Conservation (phyloP, 129 eudicot species). For the Ambrosia trifida region DNA sequence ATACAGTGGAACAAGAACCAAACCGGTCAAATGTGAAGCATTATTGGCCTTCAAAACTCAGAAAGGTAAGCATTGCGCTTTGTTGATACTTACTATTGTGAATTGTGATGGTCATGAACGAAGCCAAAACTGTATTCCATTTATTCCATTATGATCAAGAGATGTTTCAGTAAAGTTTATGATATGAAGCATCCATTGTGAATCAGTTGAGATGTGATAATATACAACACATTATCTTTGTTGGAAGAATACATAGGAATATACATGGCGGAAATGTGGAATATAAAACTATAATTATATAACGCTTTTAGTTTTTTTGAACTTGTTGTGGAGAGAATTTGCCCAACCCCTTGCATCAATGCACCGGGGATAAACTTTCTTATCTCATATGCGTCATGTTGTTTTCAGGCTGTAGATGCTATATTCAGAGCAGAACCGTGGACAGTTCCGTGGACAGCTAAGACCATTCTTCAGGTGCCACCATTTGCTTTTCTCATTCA, state of each 20-base stretch:
- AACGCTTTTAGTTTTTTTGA: not conserved
- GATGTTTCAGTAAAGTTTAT: not conserved
- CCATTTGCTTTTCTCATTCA: constrained; percentile 13
- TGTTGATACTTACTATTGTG: not conserved
- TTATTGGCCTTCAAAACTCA: constrained; percentile 37
- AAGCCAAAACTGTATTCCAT: not conserved
- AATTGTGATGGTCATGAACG: not conserved
- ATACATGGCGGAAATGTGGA: not conserved
- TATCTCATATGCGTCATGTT: not conserved
- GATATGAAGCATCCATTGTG: not conserved
- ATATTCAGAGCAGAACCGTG: constrained; percentile 48
- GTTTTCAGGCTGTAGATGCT: constrained; percentile 45
- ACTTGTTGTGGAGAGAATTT: constrained; percentile 7
- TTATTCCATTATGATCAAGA: not conserved
- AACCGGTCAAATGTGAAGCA: constrained; percentile 32
- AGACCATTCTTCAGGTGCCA: constrained; percentile 57
- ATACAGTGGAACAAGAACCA: constrained; percentile 33
- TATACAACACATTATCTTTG: constrained; percentile 2
- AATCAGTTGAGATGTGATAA: not conserved
- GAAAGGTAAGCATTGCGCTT: constrained; percentile 36
- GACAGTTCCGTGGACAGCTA: constrained; percentile 69
- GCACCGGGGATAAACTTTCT: not conserved
- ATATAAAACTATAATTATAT: not conserved
- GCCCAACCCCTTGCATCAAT: not conserved
- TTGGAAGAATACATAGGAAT: not conserved